Conservation (phyloP, 2,329 filamentous ascomycete genomes). For the Cercospora canescens region DNA sequence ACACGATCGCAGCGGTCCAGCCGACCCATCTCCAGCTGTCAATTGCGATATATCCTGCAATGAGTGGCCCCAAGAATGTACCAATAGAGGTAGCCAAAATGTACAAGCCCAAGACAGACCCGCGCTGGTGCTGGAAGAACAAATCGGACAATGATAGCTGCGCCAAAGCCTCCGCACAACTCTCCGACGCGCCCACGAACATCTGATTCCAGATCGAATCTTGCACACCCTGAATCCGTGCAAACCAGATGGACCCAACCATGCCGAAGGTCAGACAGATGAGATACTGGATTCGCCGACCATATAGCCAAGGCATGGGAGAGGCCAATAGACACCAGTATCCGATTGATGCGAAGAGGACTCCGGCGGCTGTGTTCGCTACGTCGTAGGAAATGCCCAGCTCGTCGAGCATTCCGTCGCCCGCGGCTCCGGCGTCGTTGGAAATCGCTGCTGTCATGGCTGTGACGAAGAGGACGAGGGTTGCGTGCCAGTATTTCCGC, state of each 20-base stretch:
- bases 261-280: constrained; percentile 53
- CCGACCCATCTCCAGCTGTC: constrained; percentile 58
- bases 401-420: constrained; percentile 52
- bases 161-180: constrained; percentile 57
- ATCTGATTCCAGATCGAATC: constrained; percentile 58
- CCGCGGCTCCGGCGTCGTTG: constrained; percentile 56
- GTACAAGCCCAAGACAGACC: constrained; percentile 56
- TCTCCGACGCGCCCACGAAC: constrained; percentile 59
- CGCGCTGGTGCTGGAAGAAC: constrained; percentile 60
- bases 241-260: constrained; percentile 57
- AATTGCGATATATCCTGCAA: constrained; percentile 53
- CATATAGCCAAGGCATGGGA: constrained; percentile 56
- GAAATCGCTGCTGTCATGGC: constrained; percentile 58
- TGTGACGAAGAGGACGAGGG: constrained; percentile 55
- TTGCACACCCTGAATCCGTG: constrained; percentile 42
- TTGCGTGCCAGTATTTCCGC: constrained; percentile 39
- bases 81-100: constrained; percentile 58
- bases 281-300: constrained; percentile 56
- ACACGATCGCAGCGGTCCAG: constrained; percentile 53
- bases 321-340: constrained; percentile 57
- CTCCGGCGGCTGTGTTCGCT: constrained; percentile 59
- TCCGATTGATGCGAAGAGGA: constrained; percentile 58
- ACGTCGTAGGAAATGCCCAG: constrained; percentile 53
- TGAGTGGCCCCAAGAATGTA: constrained; percentile 56
- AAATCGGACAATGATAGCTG: constrained; percentile 60